Evolutionary conservation across 305 asterid species (phyloP).

Genomic region (Lippia alba): DNA sequence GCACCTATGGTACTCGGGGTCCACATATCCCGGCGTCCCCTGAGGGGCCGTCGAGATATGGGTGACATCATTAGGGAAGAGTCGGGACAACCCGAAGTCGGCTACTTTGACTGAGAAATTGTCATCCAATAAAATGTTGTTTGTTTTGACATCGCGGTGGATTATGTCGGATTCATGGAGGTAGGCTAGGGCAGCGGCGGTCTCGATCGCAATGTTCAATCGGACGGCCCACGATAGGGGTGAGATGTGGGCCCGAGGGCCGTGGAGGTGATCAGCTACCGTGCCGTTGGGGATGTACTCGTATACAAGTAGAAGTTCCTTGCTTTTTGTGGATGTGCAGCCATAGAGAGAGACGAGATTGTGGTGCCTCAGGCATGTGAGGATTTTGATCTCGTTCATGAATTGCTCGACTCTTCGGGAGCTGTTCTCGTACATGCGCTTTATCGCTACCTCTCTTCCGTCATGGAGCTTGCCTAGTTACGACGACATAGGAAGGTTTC

Average conservation of each 20-base stretch:
- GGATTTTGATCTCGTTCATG: constrained; percentile 58
- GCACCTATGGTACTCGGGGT: constrained; percentile 61
- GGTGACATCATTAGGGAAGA: constrained; percentile 42
- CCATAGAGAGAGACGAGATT: constrained; percentile 70
- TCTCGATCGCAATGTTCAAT: constrained; percentile 63
- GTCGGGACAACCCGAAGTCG: constrained; percentile 69
- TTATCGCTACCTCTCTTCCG: constrained; percentile 73
- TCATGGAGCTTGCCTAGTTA: constrained; percentile 58
- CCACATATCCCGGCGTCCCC: constrained; percentile 78
- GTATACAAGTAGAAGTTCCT: constrained; percentile 67
- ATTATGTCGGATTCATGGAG: constrained; percentile 68
- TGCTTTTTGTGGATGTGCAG: constrained; percentile 58
- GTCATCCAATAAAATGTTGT: constrained; percentile 61
- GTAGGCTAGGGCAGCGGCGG: constrained; percentile 63
- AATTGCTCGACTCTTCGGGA: constrained; percentile 58
- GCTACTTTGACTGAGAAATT: constrained; percentile 63
- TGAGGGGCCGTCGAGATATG: constrained; percentile 76
- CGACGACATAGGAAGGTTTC: not conserved
- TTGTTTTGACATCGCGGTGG: constrained; percentile 69
- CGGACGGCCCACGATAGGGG: constrained; percentile 57
- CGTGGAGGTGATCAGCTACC: constrained; percentile 72
- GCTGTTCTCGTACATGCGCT: constrained; percentile 63
- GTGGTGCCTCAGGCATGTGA: constrained; percentile 55
- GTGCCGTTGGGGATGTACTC: constrained; percentile 69
- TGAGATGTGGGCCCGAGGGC: constrained; percentile 37